Conservation (phyloP, 2,329 filamentous ascomycete genomes). For the Penicillium sclerotigenum region DNA sequence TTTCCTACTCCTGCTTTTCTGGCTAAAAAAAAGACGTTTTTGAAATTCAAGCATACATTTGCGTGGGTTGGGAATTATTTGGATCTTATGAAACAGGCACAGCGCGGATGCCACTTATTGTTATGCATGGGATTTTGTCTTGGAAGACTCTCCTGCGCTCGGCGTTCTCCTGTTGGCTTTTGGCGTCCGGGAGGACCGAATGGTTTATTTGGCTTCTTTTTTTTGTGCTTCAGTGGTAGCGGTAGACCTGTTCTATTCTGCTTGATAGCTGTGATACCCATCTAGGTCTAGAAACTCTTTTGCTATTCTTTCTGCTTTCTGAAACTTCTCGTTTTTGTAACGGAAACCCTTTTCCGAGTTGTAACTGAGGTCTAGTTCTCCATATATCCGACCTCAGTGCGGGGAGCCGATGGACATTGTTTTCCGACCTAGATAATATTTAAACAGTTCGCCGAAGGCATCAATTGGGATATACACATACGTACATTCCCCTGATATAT, state of each 20-base stretch:
- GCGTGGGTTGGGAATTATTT: conserved; percentile 13
- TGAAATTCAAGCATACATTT: conserved; percentile 18
- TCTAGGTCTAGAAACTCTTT: conserved; percentile 18
- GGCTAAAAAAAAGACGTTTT: conserved; percentile 13
- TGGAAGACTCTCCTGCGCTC: neutral
- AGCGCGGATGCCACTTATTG: neutral
- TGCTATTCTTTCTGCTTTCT: neutral
- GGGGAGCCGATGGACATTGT: conserved; percentile 19
- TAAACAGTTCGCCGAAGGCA: neutral
- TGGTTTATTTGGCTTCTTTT: conserved; percentile 1
- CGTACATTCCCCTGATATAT: neutral
- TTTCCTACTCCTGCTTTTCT: conserved; percentile 6
- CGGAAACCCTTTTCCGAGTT: conserved; percentile 17
- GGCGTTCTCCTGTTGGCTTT: conserved; percentile 1
- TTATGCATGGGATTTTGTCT: conserved; percentile 7
- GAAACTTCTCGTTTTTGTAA: neutral
- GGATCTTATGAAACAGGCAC: conserved; percentile 7
- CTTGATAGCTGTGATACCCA: conserved; percentile 28
- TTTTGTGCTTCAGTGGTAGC: conserved; percentile 16
- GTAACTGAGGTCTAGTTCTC: neutral
- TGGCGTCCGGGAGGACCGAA: conserved; percentile 7
- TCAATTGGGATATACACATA: neutral
- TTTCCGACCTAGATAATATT: conserved; percentile 15
- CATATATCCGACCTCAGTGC: neutral
- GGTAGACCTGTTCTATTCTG: conserved; percentile 28